Percentiles rank a stretch among this genome's conserved stretches.
phyloP scores from a whole-genome alignment of 495 filamentous ascomycete genomes.

The Talaromyces adpressus region DNA sequence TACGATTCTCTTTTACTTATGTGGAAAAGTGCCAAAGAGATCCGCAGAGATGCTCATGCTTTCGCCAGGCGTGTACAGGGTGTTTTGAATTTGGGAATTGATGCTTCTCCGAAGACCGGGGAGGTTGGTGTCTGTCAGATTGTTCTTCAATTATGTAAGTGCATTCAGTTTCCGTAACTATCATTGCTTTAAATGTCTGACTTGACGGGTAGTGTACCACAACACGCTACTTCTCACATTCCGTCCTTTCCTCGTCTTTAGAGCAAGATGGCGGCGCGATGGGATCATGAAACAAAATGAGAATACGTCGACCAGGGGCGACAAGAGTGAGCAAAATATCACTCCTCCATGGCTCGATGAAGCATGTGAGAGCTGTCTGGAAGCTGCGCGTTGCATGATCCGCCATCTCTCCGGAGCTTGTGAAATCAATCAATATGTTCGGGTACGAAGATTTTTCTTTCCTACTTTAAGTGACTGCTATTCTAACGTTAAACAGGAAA shows the following conservation, averaged over 20 bases:
- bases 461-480: background rate
- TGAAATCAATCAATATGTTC: conserved; percentile 26
- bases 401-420: conserved; percentile 30
- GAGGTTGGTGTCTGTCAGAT: conserved; percentile 29
- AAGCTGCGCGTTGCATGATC: conserved; percentile 30
- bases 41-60: conserved; percentile 25
- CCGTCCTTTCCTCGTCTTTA: conserved; percentile 39
- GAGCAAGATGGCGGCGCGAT: conserved; percentile 31
- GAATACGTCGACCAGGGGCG: conserved; percentile 9
- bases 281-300: conserved; percentile 13
- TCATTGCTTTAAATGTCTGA: conserved; percentile 3
- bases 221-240: conserved; percentile 35
- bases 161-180: background rate
- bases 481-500: conserved; percentile 19
- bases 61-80: conserved; percentile 24
- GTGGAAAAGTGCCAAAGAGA: conserved; percentile 35
- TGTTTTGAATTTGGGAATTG: conserved; percentile 28
- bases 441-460: conserved; percentile 13
- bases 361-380: conserved; percentile 32
- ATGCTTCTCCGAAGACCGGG: conserved; percentile 23
- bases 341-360: conserved; percentile 34
- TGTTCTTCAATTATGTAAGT: conserved; percentile 28
- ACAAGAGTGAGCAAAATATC: conserved; percentile 21
- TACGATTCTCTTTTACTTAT: conserved; percentile 38
- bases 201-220: conserved; percentile 29